Base-by-base conservation (phyloP, 371 early-diverging fungal genomes). In the Sporodiniella umbellata region DNA sequence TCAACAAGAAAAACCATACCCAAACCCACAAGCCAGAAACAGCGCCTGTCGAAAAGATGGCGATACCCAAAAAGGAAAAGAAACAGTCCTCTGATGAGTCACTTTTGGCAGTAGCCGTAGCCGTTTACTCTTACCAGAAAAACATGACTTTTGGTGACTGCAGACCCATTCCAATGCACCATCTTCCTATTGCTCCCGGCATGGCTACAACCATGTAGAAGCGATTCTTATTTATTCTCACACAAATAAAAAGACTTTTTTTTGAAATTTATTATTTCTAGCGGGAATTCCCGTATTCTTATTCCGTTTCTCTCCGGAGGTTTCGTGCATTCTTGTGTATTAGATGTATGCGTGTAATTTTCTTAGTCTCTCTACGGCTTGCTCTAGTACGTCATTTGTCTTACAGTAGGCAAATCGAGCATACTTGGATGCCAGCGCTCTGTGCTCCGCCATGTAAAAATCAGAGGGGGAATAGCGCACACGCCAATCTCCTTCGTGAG, bases 401-500 rank as follows among this genome's bases (percentile, higher is more conserved):
- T 97, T 97, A 75, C 96, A 95, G 65, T 93, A 97, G 25, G 94
- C 93, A 62, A 97, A 94, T 30, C 98, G 80, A 14, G 89, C 88
- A 62, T 83, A 88, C 54, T 91, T 63, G 26, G 84, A 81, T 4
- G 92, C 93, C 37, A 92, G 56, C 8, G 66, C 58, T 59, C 80
- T 80, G 56, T 92, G 84, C 7, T 80, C 83, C 42, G 72, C 73
- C 26, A 79, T 82, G 62, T 95, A 95, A 57, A 97, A 97, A 62
- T 93, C 91, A 22, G 88, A 83, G 94, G 91, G 26, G 98, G 98
- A 58, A 97, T 97, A 25, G 92, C 88, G 7, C 90, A 88, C 1
- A 97, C 94, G 15, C 95, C 95, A 53, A 90, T 88, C 56, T 93
- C 89, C 61, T 85, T 89, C 18, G 93, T 88, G 44, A 96, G 60